Evolutionary conservation across 148 eudicot species (phyloP).

Genomic region (Beta vulgaris): DNA sequence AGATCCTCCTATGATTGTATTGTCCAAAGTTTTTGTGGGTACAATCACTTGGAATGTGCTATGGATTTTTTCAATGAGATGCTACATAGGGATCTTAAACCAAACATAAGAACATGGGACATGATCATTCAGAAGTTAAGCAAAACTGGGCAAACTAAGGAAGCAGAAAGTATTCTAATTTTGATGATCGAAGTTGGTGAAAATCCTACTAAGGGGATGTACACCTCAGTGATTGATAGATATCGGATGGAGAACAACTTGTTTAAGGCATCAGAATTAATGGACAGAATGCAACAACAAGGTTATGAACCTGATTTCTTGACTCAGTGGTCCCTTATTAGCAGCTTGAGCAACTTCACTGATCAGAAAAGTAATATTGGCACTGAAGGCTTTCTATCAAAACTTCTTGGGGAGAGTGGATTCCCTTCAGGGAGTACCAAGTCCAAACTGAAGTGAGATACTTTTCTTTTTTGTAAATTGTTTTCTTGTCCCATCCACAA

Average conservation of each 20-base stretch:
- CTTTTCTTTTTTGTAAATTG: not conserved
- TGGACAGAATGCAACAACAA: slow-evolving; percentile 57
- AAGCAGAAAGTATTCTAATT: slow-evolving; percentile 54
- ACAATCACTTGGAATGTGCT: slow-evolving; percentile 42
- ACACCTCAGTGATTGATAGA: slow-evolving; percentile 43
- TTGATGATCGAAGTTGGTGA: slow-evolving; percentile 46
- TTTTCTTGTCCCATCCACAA: not conserved
- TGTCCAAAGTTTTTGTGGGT: slow-evolving; percentile 42
- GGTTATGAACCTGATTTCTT: slow-evolving; percentile 78
- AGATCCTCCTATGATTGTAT: slow-evolving; percentile 51
- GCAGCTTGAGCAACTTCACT: slow-evolving; percentile 46
- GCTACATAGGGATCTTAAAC: slow-evolving; percentile 49
- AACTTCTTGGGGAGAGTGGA: slow-evolving; percentile 61
- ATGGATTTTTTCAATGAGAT: slow-evolving; percentile 64
- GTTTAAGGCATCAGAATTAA: slow-evolving; percentile 54
- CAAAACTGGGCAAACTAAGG: slow-evolving; percentile 35
- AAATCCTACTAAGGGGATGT: slow-evolving; percentile 58
- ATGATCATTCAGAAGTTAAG: slow-evolving; percentile 40
- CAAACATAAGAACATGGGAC: slow-evolving; percentile 54
- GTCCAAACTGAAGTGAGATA: slow-evolving; percentile 18
- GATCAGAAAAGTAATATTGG: slow-evolving; percentile 31
- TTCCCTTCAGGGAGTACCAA: slow-evolving; percentile 36
- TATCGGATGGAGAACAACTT: slow-evolving; percentile 49
- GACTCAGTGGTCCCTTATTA: slow-evolving; percentile 80
- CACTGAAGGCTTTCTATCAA: slow-evolving; percentile 52